Evolutionary conservation across 2,329 filamentous ascomycete genomes (phyloP).

Genomic region (Epichloe brachyelytri): DNA sequence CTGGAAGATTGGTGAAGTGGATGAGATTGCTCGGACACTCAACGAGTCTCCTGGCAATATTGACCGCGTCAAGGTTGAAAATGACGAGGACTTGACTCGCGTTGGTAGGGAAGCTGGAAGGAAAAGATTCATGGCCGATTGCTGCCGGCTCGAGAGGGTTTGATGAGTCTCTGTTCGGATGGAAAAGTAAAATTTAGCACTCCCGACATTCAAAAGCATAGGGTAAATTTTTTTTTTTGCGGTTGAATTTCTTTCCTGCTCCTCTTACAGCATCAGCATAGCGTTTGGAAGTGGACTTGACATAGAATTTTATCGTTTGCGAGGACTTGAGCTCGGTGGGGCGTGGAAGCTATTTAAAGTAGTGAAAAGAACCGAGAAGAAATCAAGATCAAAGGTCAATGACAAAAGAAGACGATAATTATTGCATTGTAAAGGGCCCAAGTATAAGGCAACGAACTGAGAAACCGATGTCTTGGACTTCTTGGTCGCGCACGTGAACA

Average conservation of each 20-base stretch:
- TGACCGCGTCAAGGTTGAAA: slow-evolving; percentile 18
- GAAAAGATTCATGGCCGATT: slow-evolving; percentile 20
- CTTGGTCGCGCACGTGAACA: slow-evolving; percentile 13
- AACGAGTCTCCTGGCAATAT: slow-evolving; percentile 18
- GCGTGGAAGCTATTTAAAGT: no score
- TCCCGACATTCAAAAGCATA: no score
- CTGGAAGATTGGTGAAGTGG: slow-evolving; percentile 25
- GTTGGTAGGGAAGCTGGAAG: slow-evolving; percentile 18
- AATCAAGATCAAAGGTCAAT: no score
- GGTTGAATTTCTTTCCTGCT: no score
- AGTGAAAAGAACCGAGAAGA: no score
- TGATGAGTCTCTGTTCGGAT: slow-evolving; percentile 7
- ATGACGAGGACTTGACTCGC: slow-evolving; percentile 16
- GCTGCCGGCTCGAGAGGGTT: slow-evolving; percentile 17
- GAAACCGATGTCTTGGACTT: neutral
- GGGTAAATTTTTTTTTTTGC: no score
- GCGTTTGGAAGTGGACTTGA: neutral
- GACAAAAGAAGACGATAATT: no score
- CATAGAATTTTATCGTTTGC: neutral
- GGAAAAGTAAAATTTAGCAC: neutral
- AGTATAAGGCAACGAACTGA: no score
- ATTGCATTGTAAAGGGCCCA: no score
- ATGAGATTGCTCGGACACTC: slow-evolving; percentile 18
- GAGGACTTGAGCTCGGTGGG: no score
- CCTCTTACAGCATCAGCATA: neutral